Conservation (phyloP, 352 stramenopile genomes). For the Globisporangium barbulae region DNA sequence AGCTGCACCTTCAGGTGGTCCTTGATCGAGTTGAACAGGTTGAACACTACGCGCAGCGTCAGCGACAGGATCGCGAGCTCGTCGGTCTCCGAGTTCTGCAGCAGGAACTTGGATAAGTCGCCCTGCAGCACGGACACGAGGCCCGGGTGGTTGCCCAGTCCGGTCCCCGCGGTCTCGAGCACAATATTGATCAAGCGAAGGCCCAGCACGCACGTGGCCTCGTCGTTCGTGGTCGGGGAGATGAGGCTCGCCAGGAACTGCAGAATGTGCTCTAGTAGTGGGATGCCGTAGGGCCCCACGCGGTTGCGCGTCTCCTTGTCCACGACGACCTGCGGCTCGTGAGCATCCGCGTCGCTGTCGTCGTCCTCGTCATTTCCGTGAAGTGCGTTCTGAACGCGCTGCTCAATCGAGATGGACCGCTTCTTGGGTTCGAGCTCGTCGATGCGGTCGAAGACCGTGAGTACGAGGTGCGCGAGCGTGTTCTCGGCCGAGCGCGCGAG, state of each 20-base stretch:
- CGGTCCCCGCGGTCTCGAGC: conserved; percentile 91
- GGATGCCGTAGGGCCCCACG: conserved; percentile 78
- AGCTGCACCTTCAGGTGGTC: conserved; percentile 98
- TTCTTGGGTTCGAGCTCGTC: conserved; percentile 56
- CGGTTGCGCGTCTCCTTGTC: conserved; percentile 14
- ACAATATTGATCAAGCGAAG: conserved; percentile 97
- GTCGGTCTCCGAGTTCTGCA: conserved; percentile 94
- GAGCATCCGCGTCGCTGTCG: conserved; percentile 10
- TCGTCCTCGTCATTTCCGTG: not conserved
- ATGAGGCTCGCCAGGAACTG: conserved; percentile 92
- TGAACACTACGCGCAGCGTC: conserved; percentile 98
- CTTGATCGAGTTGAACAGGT: conserved; percentile 99
- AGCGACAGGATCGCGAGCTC: conserved; percentile 91
- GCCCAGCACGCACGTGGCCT: conserved; percentile 88
- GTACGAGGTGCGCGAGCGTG: conserved; percentile 95
- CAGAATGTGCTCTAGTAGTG: conserved; percentile 92
- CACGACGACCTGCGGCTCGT: not conserved
- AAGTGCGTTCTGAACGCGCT: not conserved
- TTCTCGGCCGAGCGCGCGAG: conserved; percentile 94
- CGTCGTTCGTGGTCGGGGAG: conserved; percentile 89
- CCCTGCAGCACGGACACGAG: conserved; percentile 90
- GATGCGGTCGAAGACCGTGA: conserved; percentile 95
- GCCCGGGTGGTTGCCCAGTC: conserved; percentile 66
- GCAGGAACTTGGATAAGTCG: conserved; percentile 96
- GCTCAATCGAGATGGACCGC: not conserved